Conservation (phyloP, 2,329 filamentous ascomycete genomes). For the Phyllosticta ampelicida region DNA sequence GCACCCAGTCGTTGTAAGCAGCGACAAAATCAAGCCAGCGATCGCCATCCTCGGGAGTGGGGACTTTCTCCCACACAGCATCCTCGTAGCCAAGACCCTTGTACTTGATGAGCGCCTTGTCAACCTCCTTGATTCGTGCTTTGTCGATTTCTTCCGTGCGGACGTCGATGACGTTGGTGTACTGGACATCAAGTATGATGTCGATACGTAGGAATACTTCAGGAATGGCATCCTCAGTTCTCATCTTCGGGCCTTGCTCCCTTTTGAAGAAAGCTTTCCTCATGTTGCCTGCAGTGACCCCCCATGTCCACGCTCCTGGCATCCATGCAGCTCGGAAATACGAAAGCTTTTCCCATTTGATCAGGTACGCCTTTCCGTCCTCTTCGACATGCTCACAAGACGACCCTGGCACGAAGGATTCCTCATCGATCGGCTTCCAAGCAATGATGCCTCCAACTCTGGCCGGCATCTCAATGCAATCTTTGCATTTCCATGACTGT, state of each 20-base stretch:
- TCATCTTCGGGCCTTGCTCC: constrained; percentile 57
- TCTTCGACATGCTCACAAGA: constrained; percentile 50
- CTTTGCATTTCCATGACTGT: constrained; percentile 65
- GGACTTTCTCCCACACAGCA: constrained; percentile 78
- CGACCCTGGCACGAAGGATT: constrained; percentile 43
- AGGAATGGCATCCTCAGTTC: constrained; percentile 67
- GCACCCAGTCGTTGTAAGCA: constrained; percentile 79
- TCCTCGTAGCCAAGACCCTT: constrained; percentile 88
- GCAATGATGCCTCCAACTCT: constrained; percentile 75
- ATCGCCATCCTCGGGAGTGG: constrained; percentile 50
- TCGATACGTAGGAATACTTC: constrained; percentile 79
- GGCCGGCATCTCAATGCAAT: constrained; percentile 54
- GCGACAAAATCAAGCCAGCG: constrained; percentile 69
- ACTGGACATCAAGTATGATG: constrained; percentile 76
- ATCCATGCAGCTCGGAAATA: constrained; percentile 81
- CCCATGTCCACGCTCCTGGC: constrained; percentile 80
- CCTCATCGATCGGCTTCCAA: constrained; percentile 63
- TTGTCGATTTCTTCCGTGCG: constrained; percentile 60
- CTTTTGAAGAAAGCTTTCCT: constrained; percentile 67
- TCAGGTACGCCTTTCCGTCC: constrained; percentile 79
- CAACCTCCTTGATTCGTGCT: constrained; percentile 59
- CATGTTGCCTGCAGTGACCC: constrained; percentile 52
- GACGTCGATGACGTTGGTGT: constrained; percentile 46
- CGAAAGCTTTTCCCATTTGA: constrained; percentile 76
- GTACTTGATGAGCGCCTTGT: constrained; percentile 74